Conservation (phyloP, 495 filamentous ascomycete genomes). For the Darksidea phi region DNA sequence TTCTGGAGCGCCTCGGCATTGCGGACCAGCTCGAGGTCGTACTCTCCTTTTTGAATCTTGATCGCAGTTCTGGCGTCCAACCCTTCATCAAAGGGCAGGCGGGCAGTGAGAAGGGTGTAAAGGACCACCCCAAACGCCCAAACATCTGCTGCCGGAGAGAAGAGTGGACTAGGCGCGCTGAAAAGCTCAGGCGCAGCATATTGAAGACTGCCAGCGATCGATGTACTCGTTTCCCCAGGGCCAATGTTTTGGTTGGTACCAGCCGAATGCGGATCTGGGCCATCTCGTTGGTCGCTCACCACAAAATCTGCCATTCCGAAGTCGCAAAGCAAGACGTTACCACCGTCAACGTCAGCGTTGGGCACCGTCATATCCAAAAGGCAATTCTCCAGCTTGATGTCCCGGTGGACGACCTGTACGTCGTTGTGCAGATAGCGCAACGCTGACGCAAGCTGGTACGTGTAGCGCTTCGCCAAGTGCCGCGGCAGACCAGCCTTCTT, state of each 20-base stretch:
- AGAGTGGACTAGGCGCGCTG: slow-evolving; percentile 47
- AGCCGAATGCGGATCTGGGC: slow-evolving; percentile 39
- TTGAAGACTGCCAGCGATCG: slow-evolving; percentile 62
- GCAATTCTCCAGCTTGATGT: slow-evolving; percentile 78
- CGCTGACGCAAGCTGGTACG: slow-evolving; percentile 66
- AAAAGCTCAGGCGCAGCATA: slow-evolving; percentile 66
- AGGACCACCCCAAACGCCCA: slow-evolving; percentile 73
- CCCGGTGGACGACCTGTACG: slow-evolving; percentile 66
- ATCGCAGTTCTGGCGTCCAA: slow-evolving; percentile 59
- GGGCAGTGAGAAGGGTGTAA: slow-evolving; percentile 63
- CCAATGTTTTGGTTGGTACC: slow-evolving; percentile 52
- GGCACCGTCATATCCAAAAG: slow-evolving; percentile 60
- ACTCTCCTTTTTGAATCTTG: slow-evolving; percentile 62
- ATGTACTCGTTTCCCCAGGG: slow-evolving; percentile 57
- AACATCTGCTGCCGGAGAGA: slow-evolving; percentile 60
- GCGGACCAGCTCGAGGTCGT: slow-evolving; percentile 54
- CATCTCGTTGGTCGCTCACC: slow-evolving; percentile 48
- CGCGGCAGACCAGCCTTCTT: slow-evolving; percentile 49
- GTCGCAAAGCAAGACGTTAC: slow-evolving; percentile 66
- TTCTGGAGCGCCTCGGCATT: slow-evolving; percentile 25
- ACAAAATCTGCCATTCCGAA: slow-evolving; percentile 77
- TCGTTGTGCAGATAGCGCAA: slow-evolving; percentile 74
- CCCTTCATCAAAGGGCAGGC: slow-evolving; percentile 64
- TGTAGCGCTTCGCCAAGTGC: slow-evolving; percentile 59
- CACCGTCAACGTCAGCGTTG: slow-evolving; percentile 50